phyloP scores from a whole-genome alignment of 164 flowering plant genomes.

The Euptelea pleiosperma region DNA sequence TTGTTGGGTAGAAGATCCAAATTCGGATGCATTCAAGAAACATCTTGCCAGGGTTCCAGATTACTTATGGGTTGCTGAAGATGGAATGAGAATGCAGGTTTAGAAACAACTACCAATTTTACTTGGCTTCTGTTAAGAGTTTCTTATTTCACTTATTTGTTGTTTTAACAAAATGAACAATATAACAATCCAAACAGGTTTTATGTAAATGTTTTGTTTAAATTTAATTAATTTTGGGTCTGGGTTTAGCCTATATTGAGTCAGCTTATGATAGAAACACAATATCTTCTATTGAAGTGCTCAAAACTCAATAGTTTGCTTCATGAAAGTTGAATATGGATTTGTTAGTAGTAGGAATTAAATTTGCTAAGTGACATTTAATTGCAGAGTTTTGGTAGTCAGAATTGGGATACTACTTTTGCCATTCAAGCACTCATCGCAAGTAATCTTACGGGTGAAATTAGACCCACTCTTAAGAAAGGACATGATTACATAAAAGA shows the following conservation, averaged over 20 bases:
- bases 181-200: too few relatives aligned
- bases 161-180: too few relatives aligned
- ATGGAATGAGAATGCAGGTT: constrained; percentile 35
- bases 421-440: constrained; percentile 35
- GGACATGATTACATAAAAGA: constrained; percentile 34
- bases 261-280: too few relatives aligned
- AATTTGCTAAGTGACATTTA: not conserved
- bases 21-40: constrained; percentile 34
- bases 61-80: constrained; percentile 47
- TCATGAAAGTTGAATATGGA: too few relatives aligned
- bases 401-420: constrained; percentile 36
- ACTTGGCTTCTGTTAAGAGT: too few relatives aligned
- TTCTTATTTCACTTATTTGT: too few relatives aligned
- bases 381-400: constrained; percentile 22
- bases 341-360: too few relatives aligned
- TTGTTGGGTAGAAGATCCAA: constrained; percentile 48
- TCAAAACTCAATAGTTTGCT: too few relatives aligned
- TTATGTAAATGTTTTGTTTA: too few relatives aligned
- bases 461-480: constrained; percentile 22
- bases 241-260: too few relatives aligned
- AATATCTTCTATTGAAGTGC: too few relatives aligned
- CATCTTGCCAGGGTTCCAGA: constrained; percentile 35
- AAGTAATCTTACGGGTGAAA: constrained; percentile 26
- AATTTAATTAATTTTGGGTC: too few relatives aligned
- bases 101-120: not conserved